phyloP scores from a whole-genome alignment of 805 yeast species.

The Teunomyces aglyptinius region DNA sequence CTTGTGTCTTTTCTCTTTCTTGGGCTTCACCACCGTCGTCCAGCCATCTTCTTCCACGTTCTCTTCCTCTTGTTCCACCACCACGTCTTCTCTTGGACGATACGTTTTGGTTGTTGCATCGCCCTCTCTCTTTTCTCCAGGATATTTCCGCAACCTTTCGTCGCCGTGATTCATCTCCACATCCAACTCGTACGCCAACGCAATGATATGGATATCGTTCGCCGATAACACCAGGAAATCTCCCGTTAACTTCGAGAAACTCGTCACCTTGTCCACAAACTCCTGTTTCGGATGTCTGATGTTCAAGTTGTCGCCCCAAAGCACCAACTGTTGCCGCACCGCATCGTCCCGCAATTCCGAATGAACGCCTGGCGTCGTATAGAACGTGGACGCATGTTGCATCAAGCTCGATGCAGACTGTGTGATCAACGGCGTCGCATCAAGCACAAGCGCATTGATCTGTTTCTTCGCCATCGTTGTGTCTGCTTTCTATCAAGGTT shows the following conservation, averaged over 20 bases:
- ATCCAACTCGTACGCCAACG: conserved; percentile 86
- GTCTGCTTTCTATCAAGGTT: neutral
- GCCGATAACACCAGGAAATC: conserved; percentile 84
- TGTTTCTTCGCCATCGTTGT: conserved; percentile 14
- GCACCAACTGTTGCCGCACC: conserved; percentile 70
- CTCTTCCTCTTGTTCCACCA: conserved; percentile 9
- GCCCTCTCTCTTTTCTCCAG: conserved; percentile 55
- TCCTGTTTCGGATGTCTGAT: conserved; percentile 75
- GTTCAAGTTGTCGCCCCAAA: conserved; percentile 74
- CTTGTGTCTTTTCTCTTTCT: conserved; percentile 7
- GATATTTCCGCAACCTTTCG: conserved; percentile 65
- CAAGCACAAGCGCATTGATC: conserved; percentile 66
- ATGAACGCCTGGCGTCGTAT: conserved; percentile 89
- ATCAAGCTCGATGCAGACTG: conserved; percentile 74
- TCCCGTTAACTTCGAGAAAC: conserved; percentile 85
- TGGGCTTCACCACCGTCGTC: conserved; percentile 17
- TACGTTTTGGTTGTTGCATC: conserved; percentile 4
- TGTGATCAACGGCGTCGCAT: conserved; percentile 93
- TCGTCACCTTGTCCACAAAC: conserved; percentile 61
- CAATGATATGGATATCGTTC: conserved; percentile 90
- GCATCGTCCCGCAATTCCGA: conserved; percentile 83
- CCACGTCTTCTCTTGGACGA: conserved; percentile 13
- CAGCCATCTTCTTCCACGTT: conserved; percentile 23
- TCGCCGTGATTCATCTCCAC: conserved; percentile 66
- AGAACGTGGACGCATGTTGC: conserved; percentile 67